A percentile compares a stretch with the other conserved stretches of the same genome.
Conservation (phyloP, 2,329 filamentous ascomycete species). For the Ilyonectria sp. region DNA sequence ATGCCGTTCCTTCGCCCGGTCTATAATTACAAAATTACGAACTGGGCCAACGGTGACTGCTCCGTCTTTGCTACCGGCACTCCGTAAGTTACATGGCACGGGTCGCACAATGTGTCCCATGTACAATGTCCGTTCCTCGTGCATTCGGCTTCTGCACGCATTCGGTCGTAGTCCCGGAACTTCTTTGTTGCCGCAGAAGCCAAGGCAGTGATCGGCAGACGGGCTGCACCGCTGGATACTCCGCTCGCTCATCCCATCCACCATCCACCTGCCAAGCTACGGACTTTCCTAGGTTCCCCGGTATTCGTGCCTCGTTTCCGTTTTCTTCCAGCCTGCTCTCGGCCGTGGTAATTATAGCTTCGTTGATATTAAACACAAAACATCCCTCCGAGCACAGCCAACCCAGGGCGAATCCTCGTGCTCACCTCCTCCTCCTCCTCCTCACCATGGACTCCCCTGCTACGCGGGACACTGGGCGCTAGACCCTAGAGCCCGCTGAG, state of each 20-base stretch:
- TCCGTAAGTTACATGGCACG: background rate
- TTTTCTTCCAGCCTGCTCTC: background rate
- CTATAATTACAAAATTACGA: background rate
- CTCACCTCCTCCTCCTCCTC: background rate
- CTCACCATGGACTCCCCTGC: background rate
- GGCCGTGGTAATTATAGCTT: background rate
- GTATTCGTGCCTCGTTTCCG: background rate
- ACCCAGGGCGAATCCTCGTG: background rate
- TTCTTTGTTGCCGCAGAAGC: slow-evolving; percentile 24
- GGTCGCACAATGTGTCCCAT: slow-evolving; percentile 1
- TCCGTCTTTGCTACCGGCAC: background rate
- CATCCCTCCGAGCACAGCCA: slow-evolving; percentile 1
- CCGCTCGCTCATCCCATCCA: slow-evolving; percentile 11
- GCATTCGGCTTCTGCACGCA: slow-evolving; percentile 28
- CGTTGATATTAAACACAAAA: background rate
- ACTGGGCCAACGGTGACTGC: background rate
- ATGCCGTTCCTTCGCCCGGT: background rate
- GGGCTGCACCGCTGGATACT: slow-evolving; percentile 21
- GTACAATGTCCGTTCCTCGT: slow-evolving; percentile 21
- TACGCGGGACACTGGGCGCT: slow-evolving; percentile 19
- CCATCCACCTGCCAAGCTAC: slow-evolving; percentile 13
- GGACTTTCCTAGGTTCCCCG: slow-evolving; percentile 3
- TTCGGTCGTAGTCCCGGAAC: slow-evolving; percentile 23
- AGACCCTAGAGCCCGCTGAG: slow-evolving; percentile 27
- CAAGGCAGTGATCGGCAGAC: slow-evolving; percentile 31